phyloP scores from a whole-genome alignment of 495 filamentous ascomycete genomes.

The Talaromyces adpressus region DNA sequence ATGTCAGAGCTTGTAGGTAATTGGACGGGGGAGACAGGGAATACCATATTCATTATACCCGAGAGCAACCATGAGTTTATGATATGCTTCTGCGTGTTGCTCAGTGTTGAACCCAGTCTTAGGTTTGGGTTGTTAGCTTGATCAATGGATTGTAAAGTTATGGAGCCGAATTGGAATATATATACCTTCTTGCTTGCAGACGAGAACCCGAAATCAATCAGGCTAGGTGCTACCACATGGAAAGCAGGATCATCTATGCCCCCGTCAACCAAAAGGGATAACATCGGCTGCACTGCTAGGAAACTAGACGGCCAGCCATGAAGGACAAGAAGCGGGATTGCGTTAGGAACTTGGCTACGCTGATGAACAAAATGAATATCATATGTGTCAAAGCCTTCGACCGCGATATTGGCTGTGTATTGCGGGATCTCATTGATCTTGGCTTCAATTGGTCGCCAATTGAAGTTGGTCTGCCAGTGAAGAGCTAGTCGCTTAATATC shows the following conservation, averaged over 20 bases:
- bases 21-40: not conserved
- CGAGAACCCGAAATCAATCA: constrained; percentile 38
- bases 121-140: not conserved
- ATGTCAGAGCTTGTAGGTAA: not conserved
- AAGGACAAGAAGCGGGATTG: constrained; percentile 37
- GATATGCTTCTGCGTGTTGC: constrained; percentile 54
- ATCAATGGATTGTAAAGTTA: not conserved
- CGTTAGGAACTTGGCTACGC: constrained; percentile 19
- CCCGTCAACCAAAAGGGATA: constrained; percentile 20
- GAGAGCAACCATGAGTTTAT: constrained; percentile 62
- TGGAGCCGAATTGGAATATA: not conserved
- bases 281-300: constrained; percentile 29
- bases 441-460: constrained; percentile 38
- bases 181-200: constrained; percentile 16
- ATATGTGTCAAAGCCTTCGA: constrained; percentile 32
- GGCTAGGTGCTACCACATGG: constrained; percentile 35
- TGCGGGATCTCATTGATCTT: constrained; percentile 38
- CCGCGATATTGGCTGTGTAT: constrained; percentile 31
- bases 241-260: constrained; percentile 26
- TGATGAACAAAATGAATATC: constrained; percentile 44
- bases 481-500: constrained; percentile 28
- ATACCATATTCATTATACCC: constrained; percentile 58
- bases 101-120: constrained; percentile 45
- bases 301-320: constrained; percentile 43
- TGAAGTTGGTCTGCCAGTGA: constrained; percentile 33